Evolutionary conservation across 1,139 yeast species (phyloP).

Genomic region (Hyphopichia pseudoburtonii): DNA sequence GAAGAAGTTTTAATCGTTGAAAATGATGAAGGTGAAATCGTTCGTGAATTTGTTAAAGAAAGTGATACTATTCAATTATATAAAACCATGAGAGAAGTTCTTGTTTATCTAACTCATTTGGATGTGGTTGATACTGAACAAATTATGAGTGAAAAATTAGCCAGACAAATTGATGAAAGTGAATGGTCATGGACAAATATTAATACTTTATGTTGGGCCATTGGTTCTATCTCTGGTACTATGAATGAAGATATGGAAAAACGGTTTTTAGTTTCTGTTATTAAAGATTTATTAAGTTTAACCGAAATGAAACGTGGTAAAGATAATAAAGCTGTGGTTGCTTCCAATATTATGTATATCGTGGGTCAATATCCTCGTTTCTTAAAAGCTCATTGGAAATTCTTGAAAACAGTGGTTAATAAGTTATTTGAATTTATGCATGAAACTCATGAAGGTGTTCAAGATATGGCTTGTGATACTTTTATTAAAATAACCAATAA

Average conservation of each 20-base stretch:
- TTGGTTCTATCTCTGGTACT: slow-evolving; percentile 97
- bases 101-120: slow-evolving; percentile 92
- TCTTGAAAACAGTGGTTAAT: slow-evolving; percentile 90
- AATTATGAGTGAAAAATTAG: slow-evolving; percentile 88
- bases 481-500: slow-evolving; percentile 92
- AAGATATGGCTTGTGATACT: slow-evolving; percentile 99
- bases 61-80: slow-evolving; percentile 94
- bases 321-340: slow-evolving; percentile 97
- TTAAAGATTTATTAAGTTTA: slow-evolving; percentile 83
- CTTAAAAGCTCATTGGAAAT: slow-evolving; percentile 97
- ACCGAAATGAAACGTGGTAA: slow-evolving; percentile 97
- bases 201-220: slow-evolving; percentile 98
- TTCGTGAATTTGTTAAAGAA: slow-evolving; percentile 94
- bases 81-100: slow-evolving; percentile 92
- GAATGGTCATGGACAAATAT: slow-evolving; percentile 99
- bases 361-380: slow-evolving; percentile 99
- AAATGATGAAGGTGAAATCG: slow-evolving; percentile 98
- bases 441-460: slow-evolving; percentile 99
- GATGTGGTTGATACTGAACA: slow-evolving; percentile 92
- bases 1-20: slow-evolving; percentile 96
- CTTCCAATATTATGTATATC: slow-evolving; percentile 97
- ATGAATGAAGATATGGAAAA: slow-evolving; percentile 99
- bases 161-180: slow-evolving; percentile 89
- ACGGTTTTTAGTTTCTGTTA: slow-evolving; percentile 86
- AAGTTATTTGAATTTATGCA: slow-evolving; percentile 98